phyloP scores from a whole-genome alignment of 441 rosid genomes.

The Syzygium malaccense region DNA sequence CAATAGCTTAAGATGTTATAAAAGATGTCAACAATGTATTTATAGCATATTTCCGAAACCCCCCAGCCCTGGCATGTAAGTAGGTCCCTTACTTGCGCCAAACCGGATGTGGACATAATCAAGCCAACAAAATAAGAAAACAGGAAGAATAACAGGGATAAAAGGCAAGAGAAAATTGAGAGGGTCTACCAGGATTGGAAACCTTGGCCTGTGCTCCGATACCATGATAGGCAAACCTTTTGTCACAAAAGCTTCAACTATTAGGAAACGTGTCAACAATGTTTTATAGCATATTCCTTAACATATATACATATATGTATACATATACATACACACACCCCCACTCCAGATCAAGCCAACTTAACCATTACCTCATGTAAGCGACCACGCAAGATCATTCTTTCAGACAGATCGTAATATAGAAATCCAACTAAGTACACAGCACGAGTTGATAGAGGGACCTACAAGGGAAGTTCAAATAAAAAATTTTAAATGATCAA shows the following conservation, averaged over 20 bases:
- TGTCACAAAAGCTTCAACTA: not conserved
- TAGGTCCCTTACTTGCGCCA: not conserved
- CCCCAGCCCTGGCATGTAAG: not conserved
- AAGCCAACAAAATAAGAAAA: not conserved
- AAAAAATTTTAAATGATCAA: not conserved
- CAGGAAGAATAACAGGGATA: not conserved
- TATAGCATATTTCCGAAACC: not conserved
- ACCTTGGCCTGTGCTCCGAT: not conserved
- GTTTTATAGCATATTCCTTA: not conserved
- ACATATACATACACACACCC: constrained; percentile 10
- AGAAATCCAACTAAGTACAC: constrained; percentile 70
- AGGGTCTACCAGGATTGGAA: not conserved
- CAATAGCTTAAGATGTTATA: not conserved
- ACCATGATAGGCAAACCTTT: not conserved
- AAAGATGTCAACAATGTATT: not conserved
- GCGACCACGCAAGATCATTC: constrained; percentile 48
- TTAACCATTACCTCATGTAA: constrained; percentile 57
- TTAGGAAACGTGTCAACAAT: not conserved
- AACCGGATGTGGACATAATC: not conserved
- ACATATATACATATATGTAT: not conserved
- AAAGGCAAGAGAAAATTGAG: not conserved
- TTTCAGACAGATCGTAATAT: constrained; percentile 74
- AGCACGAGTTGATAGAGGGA: constrained; percentile 35
- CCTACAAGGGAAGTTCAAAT: constrained; percentile 27
- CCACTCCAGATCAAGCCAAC: not conserved